Evolutionary conservation across 2,329 filamentous ascomycete species (phyloP), one percentile per base, ranked within the genome.

Genomic region (Pestalotiopsis sp.): DNA sequence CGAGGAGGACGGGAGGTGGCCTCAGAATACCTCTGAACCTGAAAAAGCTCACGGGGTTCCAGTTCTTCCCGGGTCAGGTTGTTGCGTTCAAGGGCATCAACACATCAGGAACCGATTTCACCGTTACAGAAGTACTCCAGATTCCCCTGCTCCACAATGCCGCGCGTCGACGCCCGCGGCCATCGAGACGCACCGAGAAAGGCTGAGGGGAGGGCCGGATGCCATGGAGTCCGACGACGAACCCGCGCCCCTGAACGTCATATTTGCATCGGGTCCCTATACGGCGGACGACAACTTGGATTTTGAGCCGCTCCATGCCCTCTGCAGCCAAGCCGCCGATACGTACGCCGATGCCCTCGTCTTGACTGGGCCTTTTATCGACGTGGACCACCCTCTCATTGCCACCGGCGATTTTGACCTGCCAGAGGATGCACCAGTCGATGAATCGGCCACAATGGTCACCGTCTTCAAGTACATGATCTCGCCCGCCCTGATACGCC

Each of bases 51-150:
- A 82, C 85, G 38, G 72, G 87, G 1, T 96, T 92, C 81, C 92
- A 94, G 77, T 94, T 98, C 83, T 98, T 98, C 78, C 96, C 95
- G 0, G 96, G 96, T 5, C 95, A 98, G 78, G 94, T 98, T 66
- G 94, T 97, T 38, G 96, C 95, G 6, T 81, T 98, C 36, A 88
- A 88, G 70, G 96, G 96, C 7, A 94, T 90, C 74, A 99, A 99
- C 78, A 90, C 94, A 23, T 94, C 94, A 0, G 95, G 95, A 0
- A 87, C 90, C 49, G 91, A 93, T 74, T 98, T 98, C 74, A 87
- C 90, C 1, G 94, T 96, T 39, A 90, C 88, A 41, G 90, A 98
- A 76, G 81, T 96, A 3, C 85, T 98, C 6, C 84, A 91, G 1
- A 82, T 94, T 2, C 96, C 96, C 2, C 84, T 94, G 3, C 86